Percentiles rank a stretch among this genome's conserved stretches.
Conservation (phyloP, 2,329 filamentous ascomycete genomes). For the Keithomyces neogunnii region DNA sequence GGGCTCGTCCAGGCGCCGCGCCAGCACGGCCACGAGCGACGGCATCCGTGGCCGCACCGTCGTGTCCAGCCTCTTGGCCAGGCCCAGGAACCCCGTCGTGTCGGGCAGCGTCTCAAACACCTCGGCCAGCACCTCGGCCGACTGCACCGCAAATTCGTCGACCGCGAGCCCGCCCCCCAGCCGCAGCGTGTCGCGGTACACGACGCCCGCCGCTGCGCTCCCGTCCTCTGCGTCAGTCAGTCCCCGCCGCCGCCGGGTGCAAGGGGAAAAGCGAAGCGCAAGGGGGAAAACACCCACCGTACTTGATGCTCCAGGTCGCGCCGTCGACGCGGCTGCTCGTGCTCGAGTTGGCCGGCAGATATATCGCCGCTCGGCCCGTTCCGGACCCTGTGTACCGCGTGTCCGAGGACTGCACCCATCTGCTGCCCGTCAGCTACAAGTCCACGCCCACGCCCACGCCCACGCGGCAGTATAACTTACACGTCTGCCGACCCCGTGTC, state of each 20-base stretch:
- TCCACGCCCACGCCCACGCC: conserved; percentile 13
- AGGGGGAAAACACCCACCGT: conserved; percentile 30
- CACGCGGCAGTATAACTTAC: conserved; percentile 38
- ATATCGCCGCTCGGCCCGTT: conserved; percentile 29
- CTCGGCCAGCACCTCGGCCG: conserved; percentile 33
- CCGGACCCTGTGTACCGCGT: conserved; percentile 27
- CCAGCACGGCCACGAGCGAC: conserved; percentile 36
- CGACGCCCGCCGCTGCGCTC: conserved; percentile 34
- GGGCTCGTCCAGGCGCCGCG: conserved; percentile 27
- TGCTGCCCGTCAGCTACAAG: conserved; percentile 15
- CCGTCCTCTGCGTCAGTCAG: conserved; percentile 29
- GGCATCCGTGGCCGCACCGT: conserved; percentile 34
- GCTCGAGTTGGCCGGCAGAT: conserved; percentile 35
- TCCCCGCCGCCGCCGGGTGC: not conserved
- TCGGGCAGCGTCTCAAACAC: conserved; percentile 32
- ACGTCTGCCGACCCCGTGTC: conserved; percentile 48
- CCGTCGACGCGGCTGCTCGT: conserved; percentile 32
- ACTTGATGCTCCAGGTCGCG: conserved; percentile 40
- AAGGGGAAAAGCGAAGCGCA: not conserved
- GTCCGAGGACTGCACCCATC: conserved; percentile 47
- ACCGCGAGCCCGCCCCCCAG: conserved; percentile 34
- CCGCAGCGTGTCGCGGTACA: conserved; percentile 41
- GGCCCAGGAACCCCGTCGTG: conserved; percentile 43
- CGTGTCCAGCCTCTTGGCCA: conserved; percentile 38
- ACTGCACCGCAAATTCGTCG: conserved; percentile 38